Evolutionary conservation across 23 red algal species (phyloP).

Genomic region (Gracilaria domingensis): DNA sequence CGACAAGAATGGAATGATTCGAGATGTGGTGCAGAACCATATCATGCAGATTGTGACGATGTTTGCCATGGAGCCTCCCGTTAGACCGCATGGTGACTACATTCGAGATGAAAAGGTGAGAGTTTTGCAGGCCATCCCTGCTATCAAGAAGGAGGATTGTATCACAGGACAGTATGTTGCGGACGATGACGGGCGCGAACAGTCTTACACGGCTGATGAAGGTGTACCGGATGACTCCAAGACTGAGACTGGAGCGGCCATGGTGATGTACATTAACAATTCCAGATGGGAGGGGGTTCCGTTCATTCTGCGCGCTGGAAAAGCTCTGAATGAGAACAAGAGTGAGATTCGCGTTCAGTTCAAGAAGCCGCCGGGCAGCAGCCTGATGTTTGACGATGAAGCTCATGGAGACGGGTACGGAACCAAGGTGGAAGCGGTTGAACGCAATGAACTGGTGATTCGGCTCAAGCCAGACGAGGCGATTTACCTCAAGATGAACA

Average conservation of each 20-base stretch:
- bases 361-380: conserved; percentile 55
- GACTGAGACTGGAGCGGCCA: conserved; percentile 89
- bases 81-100: conserved; percentile 76
- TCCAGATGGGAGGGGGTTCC: conserved; percentile 96
- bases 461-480: conserved; percentile 92
- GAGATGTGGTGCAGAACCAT: conserved; percentile 99
- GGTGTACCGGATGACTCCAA: conserved; percentile 81
- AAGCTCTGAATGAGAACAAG: conserved; percentile 97
- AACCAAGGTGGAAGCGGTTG: conserved; percentile 21
- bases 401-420: conserved; percentile 15
- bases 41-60: conserved; percentile 92
- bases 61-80: conserved; percentile 96
- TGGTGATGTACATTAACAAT: conserved; percentile 95
- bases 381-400: conserved; percentile 61
- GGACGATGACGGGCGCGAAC: conserved; percentile 57
- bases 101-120: conserved; percentile 97
- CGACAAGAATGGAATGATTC: conserved; percentile 94
- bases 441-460: conserved; percentile 90
- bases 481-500: conserved; percentile 90
- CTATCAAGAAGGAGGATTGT: conserved; percentile 80
- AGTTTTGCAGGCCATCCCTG: conserved; percentile 79
- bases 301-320: conserved; percentile 97
- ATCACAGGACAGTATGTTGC: conserved; percentile 94
- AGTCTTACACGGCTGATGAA: conserved; percentile 78
- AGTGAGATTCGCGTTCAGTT: conserved; percentile 91